Base-by-base conservation (phyloP, 2,329 filamentous ascomycete species). In the Aspergillus sp. region DNA sequence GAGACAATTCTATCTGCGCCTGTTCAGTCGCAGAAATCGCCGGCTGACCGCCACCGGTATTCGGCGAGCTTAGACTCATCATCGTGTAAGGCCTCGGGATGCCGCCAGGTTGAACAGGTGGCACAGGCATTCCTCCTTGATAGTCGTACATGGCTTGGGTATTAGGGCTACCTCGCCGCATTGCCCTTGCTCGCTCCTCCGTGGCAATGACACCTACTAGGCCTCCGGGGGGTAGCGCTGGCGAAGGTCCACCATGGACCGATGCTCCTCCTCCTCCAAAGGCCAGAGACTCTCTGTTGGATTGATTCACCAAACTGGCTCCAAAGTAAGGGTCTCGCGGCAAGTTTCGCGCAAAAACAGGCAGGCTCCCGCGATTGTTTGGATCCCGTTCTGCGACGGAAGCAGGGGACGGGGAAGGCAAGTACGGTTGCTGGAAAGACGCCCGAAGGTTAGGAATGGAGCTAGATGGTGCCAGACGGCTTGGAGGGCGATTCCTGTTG, bases 281-380 rank as follows among this genome's bases (percentile, higher is more conserved):
- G 3, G 88, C 83, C 41, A 96, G 81, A 3, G 90, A 89, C 74
- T 96, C 92, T 36, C 92, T 84, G 52, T 90, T 84, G 7, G 88
- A 78, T 21, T 86, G 84, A 67, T 89, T 90, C 36, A 94, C 87
- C 19, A 96, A 79, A 54, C 91, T 84, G 8, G 91, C 90, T 25
- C 91, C 91, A 58, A 89, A 85, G 73, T 96, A 96, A 0, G 92
- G 92, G 74, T 96, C 93, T 64, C 88, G 87, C 1, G 92, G 92
- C 17, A 96, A 80, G 65, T 90, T 87, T 65, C 91, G 83, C 2
- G 92, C 92, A 78, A 96, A 96, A 0, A 90, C 88, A 5, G 92
- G 92, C 6, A 96, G 82, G 54, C 82, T 84, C 38, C 80, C 80
- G 32, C 77, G 76, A 70, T 79, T 77, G 36, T 61, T 71, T 72